These are phyloP conservation scores for Herpetomonas samuelpessoai DNA, from an alignment of 208 protist genomes.

Conservation along the genomic window DNA sequence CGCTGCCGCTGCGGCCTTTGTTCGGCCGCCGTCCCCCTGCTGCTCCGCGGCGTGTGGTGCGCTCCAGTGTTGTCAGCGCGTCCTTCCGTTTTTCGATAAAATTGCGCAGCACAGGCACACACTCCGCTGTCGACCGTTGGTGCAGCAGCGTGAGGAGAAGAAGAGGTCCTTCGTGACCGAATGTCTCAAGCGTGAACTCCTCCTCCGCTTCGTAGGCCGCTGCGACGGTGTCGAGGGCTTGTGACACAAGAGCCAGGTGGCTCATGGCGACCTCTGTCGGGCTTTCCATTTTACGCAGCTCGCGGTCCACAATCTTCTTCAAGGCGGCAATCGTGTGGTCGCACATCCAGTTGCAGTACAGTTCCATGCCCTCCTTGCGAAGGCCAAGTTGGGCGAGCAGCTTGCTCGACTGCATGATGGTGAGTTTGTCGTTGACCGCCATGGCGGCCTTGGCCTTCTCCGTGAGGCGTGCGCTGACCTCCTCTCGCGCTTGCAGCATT, in stretches of 20 bases:
- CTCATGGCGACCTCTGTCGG: conserved; percentile 55
- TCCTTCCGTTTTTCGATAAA: neutral
- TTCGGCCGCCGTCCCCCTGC: too few species aligned
- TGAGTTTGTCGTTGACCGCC: conserved; percentile 64
- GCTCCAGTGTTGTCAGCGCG: too few species aligned
- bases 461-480: conserved; percentile 28
- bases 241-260: conserved; percentile 77
- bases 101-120: conserved; percentile 61
- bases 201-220: conserved; percentile 77
- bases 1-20: neutral
- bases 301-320: conserved; percentile 55
- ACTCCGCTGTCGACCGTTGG: conserved; percentile 56
- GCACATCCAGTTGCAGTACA: conserved; percentile 72
- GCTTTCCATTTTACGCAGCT: conserved; percentile 76
- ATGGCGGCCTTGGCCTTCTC: conserved; percentile 30
- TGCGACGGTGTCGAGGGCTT: conserved; percentile 72
- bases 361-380: conserved; percentile 21
- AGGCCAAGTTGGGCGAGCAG: conserved; percentile 54
- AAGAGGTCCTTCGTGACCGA: conserved; percentile 50
- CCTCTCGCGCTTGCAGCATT: conserved; percentile 19
- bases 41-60: too few species aligned
- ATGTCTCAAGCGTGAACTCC: conserved; percentile 53
- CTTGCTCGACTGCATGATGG: conserved; percentile 47
- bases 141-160: conserved; percentile 62
- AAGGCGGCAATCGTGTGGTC: conserved; percentile 56